phyloP scores from a whole-genome alignment of 257 asterid genomes.

The Fraxinus cuspidata region DNA sequence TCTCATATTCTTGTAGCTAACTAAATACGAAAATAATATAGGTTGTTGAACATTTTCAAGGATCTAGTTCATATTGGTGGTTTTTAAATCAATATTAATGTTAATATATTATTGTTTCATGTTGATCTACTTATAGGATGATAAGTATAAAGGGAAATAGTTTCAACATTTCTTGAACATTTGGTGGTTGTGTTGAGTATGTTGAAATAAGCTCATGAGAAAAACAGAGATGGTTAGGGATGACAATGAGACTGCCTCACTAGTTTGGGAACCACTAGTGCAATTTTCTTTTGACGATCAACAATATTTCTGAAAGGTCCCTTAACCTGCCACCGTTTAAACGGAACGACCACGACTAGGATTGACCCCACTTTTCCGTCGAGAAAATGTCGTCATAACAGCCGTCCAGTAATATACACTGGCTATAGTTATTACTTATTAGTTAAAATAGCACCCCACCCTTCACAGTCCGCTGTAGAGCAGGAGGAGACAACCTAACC shows the following conservation, averaged over 20 bases:
- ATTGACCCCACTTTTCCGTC: neutral
- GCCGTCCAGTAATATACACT: neutral
- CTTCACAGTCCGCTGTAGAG: neutral
- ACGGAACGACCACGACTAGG: neutral
- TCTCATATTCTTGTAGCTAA: too few relatives aligned
- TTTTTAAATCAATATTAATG: too few relatives aligned
- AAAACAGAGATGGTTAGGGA: too few relatives aligned
- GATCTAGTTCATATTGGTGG: too few relatives aligned
- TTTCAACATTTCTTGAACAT: too few relatives aligned
- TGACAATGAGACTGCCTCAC: neutral
- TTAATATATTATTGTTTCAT: too few relatives aligned
- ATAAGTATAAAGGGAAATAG: too few relatives aligned
- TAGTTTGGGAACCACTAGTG: neutral
- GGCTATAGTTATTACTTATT: neutral
- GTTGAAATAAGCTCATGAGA: too few relatives aligned
- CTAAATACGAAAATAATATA: too few relatives aligned
- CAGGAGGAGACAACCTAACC: conserved; percentile 4
- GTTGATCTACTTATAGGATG: too few relatives aligned
- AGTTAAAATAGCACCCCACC: neutral
- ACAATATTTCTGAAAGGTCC: neutral
- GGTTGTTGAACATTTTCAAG: too few relatives aligned
- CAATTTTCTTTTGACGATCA: neutral
- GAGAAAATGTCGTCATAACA: neutral
- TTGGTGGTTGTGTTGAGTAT: too few relatives aligned
- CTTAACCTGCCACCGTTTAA: neutral